Percentiles rank a stretch among this genome's conserved stretches.
Conservation (phyloP, 768 basidiomycete genomes). For the Cantharellus anzutake region DNA sequence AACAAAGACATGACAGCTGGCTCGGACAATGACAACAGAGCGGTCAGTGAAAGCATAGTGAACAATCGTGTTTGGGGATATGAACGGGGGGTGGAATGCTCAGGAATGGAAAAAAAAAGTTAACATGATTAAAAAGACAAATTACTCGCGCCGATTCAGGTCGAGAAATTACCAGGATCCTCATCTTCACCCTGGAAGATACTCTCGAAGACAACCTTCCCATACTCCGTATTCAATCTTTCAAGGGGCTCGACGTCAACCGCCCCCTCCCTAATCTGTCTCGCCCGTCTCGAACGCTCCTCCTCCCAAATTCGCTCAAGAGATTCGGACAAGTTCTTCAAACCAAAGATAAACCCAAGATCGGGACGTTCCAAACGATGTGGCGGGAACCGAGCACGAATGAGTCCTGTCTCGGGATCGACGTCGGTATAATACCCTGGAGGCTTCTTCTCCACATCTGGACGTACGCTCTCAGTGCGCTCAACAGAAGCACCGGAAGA, state of each 20-base stretch:
- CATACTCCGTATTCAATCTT: not conserved
- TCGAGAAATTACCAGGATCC: too few relatives aligned
- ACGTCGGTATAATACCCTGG: conserved; percentile 60
- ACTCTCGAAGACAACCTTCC: too few relatives aligned
- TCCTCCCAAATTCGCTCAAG: conserved; percentile 77
- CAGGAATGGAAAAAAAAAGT: too few relatives aligned
- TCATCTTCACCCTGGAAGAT: too few relatives aligned
- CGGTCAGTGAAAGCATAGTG: too few relatives aligned
- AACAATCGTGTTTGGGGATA: too few relatives aligned
- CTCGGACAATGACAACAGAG: too few relatives aligned
- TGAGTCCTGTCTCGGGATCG: conserved; percentile 62
- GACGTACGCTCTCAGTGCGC: conserved; percentile 12
- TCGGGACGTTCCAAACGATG: conserved; percentile 80
- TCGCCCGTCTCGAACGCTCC: conserved; percentile 49
- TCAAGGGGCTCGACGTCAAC: not conserved
- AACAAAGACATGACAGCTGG: too few relatives aligned
- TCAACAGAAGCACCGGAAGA: not conserved
- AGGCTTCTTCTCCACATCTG: conserved; percentile 26
- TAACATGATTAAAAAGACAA: too few relatives aligned
- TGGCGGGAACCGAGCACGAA: conserved; percentile 88
- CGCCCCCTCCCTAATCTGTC: not conserved
- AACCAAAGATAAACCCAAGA: conserved; percentile 81
- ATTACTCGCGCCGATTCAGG: too few relatives aligned
- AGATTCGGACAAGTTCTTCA: conserved; percentile 59
- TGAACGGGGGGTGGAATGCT: too few relatives aligned